phyloP scores from a whole-genome alignment of 2,329 filamentous ascomycete species.

The Colletotrichum sp. region DNA sequence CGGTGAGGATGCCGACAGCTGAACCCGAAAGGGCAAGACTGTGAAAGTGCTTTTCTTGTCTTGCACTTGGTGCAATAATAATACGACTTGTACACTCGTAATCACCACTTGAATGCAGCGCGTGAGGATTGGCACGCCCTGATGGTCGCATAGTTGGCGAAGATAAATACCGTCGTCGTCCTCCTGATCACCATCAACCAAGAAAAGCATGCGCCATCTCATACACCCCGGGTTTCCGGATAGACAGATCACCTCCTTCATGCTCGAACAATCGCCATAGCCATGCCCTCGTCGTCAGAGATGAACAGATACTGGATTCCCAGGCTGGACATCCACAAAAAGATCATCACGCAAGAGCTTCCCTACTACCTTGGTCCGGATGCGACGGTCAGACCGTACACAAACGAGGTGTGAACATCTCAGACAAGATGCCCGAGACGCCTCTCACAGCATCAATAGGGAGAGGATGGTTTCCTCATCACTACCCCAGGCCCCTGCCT shows the following conservation, averaged over 20 bases:
- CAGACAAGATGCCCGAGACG: constrained; percentile 17
- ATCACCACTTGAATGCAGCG: neutral
- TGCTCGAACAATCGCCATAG: neutral
- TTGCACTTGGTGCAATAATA: constrained; percentile 14
- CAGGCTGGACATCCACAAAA: constrained; percentile 64
- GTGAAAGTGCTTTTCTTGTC: constrained; percentile 10
- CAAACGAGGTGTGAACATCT: constrained; percentile 53
- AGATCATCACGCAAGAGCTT: constrained; percentile 63
- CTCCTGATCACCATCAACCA: constrained; percentile 11
- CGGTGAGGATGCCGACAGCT: constrained; percentile 18
- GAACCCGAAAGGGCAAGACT: constrained; percentile 11
- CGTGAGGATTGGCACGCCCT: constrained; percentile 4
- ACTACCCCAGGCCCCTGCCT: constrained; percentile 62
- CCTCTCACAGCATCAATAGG: constrained; percentile 40
- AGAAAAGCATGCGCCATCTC: neutral
- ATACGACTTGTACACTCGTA: constrained; percentile 8
- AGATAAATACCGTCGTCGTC: constrained; percentile 21
- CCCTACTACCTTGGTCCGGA: constrained; percentile 64
- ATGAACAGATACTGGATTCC: constrained; percentile 69
- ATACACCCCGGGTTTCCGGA: neutral
- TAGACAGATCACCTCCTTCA: neutral
- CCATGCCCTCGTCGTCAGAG: constrained; percentile 24
- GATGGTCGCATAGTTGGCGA: neutral
- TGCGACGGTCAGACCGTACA: constrained; percentile 62
- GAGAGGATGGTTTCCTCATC: constrained; percentile 67